Percentiles rank a stretch among this genome's conserved stretches.
Evolutionary conservation across 805 yeast species (phyloP).

Genomic region (Yarrowia sp.): DNA sequence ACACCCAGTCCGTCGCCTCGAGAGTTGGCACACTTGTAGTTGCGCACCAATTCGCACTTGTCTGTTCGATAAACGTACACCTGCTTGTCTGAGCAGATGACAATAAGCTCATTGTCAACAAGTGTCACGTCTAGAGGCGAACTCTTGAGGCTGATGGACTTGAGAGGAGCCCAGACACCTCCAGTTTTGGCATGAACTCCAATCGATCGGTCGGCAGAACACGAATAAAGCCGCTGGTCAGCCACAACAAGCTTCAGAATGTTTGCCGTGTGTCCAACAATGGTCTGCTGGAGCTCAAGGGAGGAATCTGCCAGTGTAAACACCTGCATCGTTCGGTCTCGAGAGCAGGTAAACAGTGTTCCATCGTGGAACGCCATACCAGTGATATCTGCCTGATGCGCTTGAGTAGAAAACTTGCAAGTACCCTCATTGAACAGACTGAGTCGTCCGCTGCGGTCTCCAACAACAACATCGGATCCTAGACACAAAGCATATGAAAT

Average conservation of each 20-base stretch:
- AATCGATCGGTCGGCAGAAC: constrained; percentile 62
- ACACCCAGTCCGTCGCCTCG: constrained; percentile 16
- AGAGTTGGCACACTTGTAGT: constrained; percentile 40
- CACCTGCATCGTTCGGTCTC: constrained; percentile 64
- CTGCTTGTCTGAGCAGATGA: constrained; percentile 54
- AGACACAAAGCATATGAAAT: neutral
- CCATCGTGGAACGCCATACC: constrained; percentile 8
- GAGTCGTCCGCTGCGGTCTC: neutral
- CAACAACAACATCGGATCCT: neutral
- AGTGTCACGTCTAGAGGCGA: constrained; percentile 38
- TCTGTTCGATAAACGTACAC: constrained; percentile 44
- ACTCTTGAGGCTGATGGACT: constrained; percentile 46
- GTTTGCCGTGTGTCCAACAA: constrained; percentile 59
- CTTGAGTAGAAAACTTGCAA: neutral
- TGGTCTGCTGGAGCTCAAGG: constrained; percentile 60
- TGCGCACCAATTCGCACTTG: constrained; percentile 40
- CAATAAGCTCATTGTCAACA: constrained; percentile 44
- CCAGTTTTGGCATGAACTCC: constrained; percentile 46
- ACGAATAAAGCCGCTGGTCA: constrained; percentile 45
- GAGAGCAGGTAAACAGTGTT: constrained; percentile 39
- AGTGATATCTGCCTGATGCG: constrained; percentile 7
- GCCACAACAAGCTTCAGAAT: constrained; percentile 43
- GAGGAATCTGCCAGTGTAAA: constrained; percentile 38
- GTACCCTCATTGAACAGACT: neutral
- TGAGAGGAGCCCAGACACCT: constrained; percentile 11